Evolutionary conservation across 352 stramenopile species (phyloP).

Genomic region (Phytophthora palmivora): DNA sequence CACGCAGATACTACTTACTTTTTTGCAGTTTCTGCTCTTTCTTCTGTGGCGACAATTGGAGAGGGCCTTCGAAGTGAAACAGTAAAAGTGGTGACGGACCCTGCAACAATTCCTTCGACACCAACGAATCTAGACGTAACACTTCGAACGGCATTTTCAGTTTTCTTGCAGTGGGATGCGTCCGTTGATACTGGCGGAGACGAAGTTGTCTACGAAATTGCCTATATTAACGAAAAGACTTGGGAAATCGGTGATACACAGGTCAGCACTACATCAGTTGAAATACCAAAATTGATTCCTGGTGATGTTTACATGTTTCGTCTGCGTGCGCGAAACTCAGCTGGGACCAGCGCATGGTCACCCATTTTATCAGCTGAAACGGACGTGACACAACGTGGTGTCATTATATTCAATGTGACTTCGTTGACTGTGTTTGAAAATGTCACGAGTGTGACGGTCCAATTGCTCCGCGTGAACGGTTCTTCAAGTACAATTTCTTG

Average conservation of each 20-base stretch:
- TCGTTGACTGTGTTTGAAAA: conserved; percentile 55
- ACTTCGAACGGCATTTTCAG: conserved; percentile 33
- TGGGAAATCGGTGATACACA: background rate
- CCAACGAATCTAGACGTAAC: conserved; percentile 44
- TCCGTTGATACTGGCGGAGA: conserved; percentile 54
- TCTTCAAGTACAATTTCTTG: conserved; percentile 54
- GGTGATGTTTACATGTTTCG: conserved; percentile 48
- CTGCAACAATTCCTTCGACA: conserved; percentile 42
- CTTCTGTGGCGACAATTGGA: conserved; percentile 33
- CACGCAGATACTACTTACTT: conserved; percentile 39
- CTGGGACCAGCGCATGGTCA: conserved; percentile 49
- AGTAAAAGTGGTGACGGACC: conserved; percentile 33
- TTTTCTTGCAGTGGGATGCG: conserved; percentile 48
- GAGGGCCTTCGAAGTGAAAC: conserved; percentile 45
- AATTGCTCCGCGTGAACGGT: conserved; percentile 57
- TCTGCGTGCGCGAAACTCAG: conserved; percentile 46
- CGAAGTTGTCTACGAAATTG: conserved; percentile 43
- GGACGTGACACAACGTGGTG: conserved; percentile 53
- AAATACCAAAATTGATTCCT: conserved; percentile 36
- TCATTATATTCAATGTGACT: conserved; percentile 29
- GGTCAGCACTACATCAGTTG: conserved; percentile 4
- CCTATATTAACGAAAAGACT: conserved; percentile 22
- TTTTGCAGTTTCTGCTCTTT: conserved; percentile 41
- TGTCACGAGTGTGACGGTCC: conserved; percentile 31
- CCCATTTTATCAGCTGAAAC: conserved; percentile 34